These are phyloP conservation scores for Mrakia blollopis DNA, from an alignment of 768 basidiomycete genomes.

Conservation along the genomic window DNA sequence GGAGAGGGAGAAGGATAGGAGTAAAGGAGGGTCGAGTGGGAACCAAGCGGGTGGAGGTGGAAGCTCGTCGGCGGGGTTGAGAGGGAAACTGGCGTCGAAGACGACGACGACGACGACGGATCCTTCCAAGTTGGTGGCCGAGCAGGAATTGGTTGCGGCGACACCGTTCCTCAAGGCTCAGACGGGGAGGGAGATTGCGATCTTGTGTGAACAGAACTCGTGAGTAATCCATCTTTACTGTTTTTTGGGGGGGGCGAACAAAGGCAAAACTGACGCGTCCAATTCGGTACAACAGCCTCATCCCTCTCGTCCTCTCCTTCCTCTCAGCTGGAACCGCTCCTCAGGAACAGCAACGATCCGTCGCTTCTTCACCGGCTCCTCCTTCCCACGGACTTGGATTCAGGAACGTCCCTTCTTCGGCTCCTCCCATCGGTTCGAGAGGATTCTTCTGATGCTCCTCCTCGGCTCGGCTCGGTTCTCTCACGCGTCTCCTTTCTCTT, in stretches of 20 bases:
- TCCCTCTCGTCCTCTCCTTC: slow-evolving; percentile 17
- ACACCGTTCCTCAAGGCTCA: slow-evolving; percentile 62
- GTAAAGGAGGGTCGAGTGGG: not conserved
- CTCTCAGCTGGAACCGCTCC: slow-evolving; percentile 3
- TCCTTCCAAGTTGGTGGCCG: slow-evolving; percentile 53
- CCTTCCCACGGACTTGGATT: not conserved
- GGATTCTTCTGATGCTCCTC: not conserved
- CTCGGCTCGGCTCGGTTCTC: not conserved
- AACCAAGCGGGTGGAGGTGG: slow-evolving; percentile 12
- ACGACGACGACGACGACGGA: slow-evolving; percentile 40
- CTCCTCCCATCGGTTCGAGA: not conserved
- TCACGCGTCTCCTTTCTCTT: not conserved
- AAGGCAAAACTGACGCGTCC: not conserved
- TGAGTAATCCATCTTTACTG: not conserved
- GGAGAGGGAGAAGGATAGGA: slow-evolving; percentile 34
- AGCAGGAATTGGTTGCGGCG: slow-evolving; percentile 53
- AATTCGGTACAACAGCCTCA: not conserved
- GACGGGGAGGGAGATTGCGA: slow-evolving; percentile 77
- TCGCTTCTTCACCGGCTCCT: not conserved
- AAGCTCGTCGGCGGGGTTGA: slow-evolving; percentile 15
- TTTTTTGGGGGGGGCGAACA: not conserved
- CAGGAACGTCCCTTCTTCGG: not conserved
- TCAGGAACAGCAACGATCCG: not conserved
- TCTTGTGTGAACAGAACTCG: slow-evolving; percentile 76
- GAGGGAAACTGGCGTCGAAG: slow-evolving; percentile 35